phyloP scores from a whole-genome alignment of 2,329 filamentous ascomycete species.

The Exophiala alcalophila region DNA sequence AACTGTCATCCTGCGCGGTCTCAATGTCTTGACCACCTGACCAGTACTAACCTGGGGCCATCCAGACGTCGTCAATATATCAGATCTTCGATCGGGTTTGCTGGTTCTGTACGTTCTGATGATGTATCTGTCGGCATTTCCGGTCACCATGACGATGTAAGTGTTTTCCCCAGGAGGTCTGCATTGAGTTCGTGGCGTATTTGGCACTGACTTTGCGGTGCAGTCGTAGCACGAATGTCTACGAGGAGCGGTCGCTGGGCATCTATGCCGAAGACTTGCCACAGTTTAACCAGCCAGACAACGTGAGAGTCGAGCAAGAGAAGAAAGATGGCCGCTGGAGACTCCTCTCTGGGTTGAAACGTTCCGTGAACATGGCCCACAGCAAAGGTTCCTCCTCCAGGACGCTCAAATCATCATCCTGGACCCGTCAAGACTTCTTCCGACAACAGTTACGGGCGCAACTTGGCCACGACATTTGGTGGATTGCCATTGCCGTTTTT shows the following conservation, averaged over 20 bases:
- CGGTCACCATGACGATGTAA: constrained; percentile 95
- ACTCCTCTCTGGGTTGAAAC: constrained; percentile 13
- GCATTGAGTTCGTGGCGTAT: no score
- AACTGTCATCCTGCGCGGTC: no score
- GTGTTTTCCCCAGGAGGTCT: no score
- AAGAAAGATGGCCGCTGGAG: constrained; percentile 2
- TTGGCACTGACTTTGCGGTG: no score
- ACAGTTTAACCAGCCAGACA: neutral
- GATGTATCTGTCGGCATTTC: constrained; percentile 99
- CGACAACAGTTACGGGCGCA: constrained; percentile 61
- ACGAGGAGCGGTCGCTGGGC: constrained; percentile 66
- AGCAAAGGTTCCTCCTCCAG: neutral
- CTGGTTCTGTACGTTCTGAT: constrained; percentile 89
- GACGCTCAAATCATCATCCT: constrained; percentile 3
- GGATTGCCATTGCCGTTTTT: constrained; percentile 59
- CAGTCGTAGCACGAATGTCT: constrained; percentile 71
- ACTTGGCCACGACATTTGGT: constrained; percentile 66
- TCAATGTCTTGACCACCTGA: no score
- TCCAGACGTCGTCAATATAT: constrained; percentile 51
- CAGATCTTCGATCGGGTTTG: constrained; percentile 50
- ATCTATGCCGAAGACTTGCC: constrained; percentile 47
- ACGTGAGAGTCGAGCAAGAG: neutral
- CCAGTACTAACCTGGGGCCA: no score
- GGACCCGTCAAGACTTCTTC: constrained; percentile 49
- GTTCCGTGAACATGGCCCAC: constrained; percentile 18